Evolutionary conservation across 2,329 filamentous ascomycete genomes (phyloP), one percentile per base, ranked within the genome.

Genomic region (Paraphoma sp.): DNA sequence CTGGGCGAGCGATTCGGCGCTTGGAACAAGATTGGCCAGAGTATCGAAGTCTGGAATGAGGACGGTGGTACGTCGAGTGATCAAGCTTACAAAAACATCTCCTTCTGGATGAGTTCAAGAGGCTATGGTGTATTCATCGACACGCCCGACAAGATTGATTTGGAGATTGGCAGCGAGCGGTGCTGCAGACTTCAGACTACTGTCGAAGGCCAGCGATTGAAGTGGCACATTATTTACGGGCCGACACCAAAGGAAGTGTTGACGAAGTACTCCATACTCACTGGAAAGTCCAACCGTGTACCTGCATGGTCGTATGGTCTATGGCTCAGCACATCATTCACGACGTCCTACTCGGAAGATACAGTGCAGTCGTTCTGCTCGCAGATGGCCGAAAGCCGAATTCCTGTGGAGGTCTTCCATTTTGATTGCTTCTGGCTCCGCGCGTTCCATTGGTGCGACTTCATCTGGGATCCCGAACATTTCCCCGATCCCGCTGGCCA

Each of bases 391-490:
- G 79, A 84, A 47, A 83, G 87, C 1, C 83, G 85, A 45, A 89
- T 88, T 14, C 86, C 87, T 0, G 82, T 92, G 1, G 85, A 89
- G 38, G 88, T 91, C 3, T 91, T 92, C 74, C 89, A 92, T 73
- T 92, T 89, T 62, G 89, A 92, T 71, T 90, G 87, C 73, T 92
- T 91, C 81, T 92, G 89, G 89, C 87, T 92, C 82, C 87, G 87
- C 59, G 87, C 86, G 1, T 91, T 90, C 70, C 86, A 86, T 53
- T 92, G 89, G 89, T 90, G 88, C 56, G 89, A 91, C 72, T 91
- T 92, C 62, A 82, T 87, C 48, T 92, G 91, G 76, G 87, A 89
- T 66, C 78, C 82, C 1, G 84, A 87, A 45, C 84, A 84, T 63
- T 92, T 92, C 74, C 87, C 89, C 0, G 87, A 92, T 60, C 87